A percentile compares a stretch with the other conserved stretches of the same genome.
Conservation (phyloP, 306 rosid genomes). For the Acmispon strigosus region DNA sequence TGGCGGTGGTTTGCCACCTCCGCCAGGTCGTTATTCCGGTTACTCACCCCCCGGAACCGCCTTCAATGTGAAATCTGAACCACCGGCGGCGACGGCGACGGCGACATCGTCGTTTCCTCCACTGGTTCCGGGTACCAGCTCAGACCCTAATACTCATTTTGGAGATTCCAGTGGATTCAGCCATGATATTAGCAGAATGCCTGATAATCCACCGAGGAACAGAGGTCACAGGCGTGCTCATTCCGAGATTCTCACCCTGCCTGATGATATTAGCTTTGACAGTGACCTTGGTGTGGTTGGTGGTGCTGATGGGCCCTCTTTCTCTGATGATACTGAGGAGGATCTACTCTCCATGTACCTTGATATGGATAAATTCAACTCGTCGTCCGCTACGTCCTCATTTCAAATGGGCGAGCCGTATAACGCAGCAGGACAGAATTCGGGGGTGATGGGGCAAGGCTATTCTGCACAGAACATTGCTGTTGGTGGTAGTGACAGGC, state of each 20-base stretch:
- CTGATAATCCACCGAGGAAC: slow-evolving; percentile 78
- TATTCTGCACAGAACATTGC: slow-evolving; percentile 38
- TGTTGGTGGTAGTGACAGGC: slow-evolving; percentile 51
- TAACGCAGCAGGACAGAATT: slow-evolving; percentile 17
- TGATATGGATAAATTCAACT: slow-evolving; percentile 92
- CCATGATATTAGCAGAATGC: slow-evolving; percentile 91
- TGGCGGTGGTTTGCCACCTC: slow-evolving; percentile 70
- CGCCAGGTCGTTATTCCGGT: slow-evolving; percentile 57
- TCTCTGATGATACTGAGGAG: slow-evolving; percentile 91
- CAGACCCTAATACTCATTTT: slow-evolving; percentile 44
- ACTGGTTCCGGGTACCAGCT: slow-evolving; percentile 41
- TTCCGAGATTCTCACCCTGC: slow-evolving; percentile 80
- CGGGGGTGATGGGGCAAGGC: neutral
- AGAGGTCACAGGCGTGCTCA: slow-evolving; percentile 94
- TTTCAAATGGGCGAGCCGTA: slow-evolving; percentile 64
- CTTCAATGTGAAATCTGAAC: slow-evolving; percentile 71
- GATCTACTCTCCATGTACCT: slow-evolving; percentile 87
- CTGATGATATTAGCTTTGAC: slow-evolving; percentile 92
- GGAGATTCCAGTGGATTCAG: slow-evolving; percentile 72
- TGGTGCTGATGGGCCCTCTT: slow-evolving; percentile 79
- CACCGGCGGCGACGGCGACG: neutral
- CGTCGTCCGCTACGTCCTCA: slow-evolving; percentile 68
- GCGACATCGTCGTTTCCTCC: slow-evolving; percentile 40
- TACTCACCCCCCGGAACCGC: slow-evolving; percentile 41
- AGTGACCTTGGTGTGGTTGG: slow-evolving; percentile 96